Evolutionary conservation across 768 basidiomycete genomes (phyloP).

Genomic region (Plicaturopsis crispa): DNA sequence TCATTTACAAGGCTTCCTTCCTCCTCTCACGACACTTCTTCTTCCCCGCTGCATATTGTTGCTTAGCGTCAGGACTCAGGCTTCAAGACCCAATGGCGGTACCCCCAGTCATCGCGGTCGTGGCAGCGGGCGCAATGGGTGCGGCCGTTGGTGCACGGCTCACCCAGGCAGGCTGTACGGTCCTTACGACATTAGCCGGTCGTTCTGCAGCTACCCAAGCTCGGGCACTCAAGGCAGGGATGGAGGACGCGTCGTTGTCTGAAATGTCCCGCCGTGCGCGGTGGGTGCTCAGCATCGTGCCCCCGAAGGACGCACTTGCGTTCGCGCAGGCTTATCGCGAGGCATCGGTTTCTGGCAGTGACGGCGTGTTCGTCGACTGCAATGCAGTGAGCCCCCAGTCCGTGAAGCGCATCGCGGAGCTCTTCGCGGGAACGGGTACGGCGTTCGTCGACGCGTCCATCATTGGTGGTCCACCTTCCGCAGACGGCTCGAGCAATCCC

Average conservation of each 20-base stretch:
- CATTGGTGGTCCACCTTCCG: conserved; percentile 46
- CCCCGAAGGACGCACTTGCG: conserved; percentile 42
- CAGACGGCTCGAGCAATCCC: conserved; percentile 31
- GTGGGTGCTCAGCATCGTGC: conserved; percentile 51
- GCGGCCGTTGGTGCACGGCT: conserved; percentile 44
- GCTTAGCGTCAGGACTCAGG: no score
- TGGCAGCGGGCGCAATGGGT: conserved; percentile 57
- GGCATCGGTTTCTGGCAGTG: conserved; percentile 8
- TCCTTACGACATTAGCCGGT: conserved; percentile 47
- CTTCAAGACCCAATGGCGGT: no score
- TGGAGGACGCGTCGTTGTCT: conserved; percentile 30
- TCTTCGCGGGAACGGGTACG: conserved; percentile 32
- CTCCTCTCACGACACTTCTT: conserved; percentile 10
- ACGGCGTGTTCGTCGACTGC: conserved; percentile 42
- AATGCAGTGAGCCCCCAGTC: conserved; percentile 52
- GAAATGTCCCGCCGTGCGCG: conserved; percentile 29
- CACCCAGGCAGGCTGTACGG: conserved; percentile 37
- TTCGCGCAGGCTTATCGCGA: conserved; percentile 30
- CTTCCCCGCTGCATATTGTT: no score
- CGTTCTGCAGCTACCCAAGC: conserved; percentile 43
- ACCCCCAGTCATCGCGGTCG: conserved; percentile 32
- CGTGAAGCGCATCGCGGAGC: conserved; percentile 34
- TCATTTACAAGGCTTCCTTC: conserved; percentile 3
- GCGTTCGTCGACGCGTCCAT: conserved; percentile 50
- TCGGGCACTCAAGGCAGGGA: conserved; percentile 43